These are phyloP conservation scores for Xylariaceae sp. DNA, from an alignment of 2,329 filamentous ascomycete species.

Conservation along the genomic window DNA sequence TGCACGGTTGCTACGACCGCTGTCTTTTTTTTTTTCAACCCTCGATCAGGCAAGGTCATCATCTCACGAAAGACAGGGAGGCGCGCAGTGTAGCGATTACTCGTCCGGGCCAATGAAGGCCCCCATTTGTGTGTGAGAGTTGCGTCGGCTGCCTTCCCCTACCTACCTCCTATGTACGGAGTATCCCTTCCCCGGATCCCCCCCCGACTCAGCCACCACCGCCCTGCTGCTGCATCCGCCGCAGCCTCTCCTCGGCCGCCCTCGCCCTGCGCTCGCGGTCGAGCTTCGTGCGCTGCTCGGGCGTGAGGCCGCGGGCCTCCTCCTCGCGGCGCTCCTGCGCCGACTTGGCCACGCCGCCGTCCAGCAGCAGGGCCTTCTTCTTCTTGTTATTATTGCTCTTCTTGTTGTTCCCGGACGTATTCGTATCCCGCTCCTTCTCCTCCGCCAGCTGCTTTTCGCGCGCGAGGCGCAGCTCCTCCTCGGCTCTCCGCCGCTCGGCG, in stretches of 20 bases:
- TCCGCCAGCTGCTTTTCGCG: slow-evolving; percentile 55
- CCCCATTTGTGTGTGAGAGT: too few species aligned
- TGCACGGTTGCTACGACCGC: too few species aligned
- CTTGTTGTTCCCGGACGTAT: slow-evolving; percentile 23
- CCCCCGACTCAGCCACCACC: too few species aligned
- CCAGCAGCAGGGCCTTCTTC: slow-evolving; percentile 44
- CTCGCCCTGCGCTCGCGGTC: slow-evolving; percentile 85
- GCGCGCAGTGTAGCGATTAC: too few species aligned
- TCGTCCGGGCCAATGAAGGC: too few species aligned
- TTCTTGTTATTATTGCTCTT: slow-evolving; percentile 9
- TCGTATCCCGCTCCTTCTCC: slow-evolving; percentile 26
- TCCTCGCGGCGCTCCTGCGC: slow-evolving; percentile 76
- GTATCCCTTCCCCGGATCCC: too few species aligned
- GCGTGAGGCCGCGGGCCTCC: slow-evolving; percentile 74
- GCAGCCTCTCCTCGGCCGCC: slow-evolving; percentile 83
- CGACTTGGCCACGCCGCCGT: slow-evolving; percentile 60
- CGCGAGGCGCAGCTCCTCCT: slow-evolving; percentile 65
- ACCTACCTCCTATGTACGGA: too few species aligned
- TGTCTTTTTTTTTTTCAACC: too few species aligned
- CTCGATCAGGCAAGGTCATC: too few species aligned
- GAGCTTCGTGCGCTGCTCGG: slow-evolving; percentile 75
- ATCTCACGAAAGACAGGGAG: too few species aligned
- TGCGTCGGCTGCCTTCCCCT: too few species aligned
- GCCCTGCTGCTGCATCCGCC: slow-evolving; percentile 50
- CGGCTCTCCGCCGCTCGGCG: slow-evolving; percentile 60